Conservation (phyloP, 495 filamentous ascomycete species). For the Penicillium mononematosum region DNA sequence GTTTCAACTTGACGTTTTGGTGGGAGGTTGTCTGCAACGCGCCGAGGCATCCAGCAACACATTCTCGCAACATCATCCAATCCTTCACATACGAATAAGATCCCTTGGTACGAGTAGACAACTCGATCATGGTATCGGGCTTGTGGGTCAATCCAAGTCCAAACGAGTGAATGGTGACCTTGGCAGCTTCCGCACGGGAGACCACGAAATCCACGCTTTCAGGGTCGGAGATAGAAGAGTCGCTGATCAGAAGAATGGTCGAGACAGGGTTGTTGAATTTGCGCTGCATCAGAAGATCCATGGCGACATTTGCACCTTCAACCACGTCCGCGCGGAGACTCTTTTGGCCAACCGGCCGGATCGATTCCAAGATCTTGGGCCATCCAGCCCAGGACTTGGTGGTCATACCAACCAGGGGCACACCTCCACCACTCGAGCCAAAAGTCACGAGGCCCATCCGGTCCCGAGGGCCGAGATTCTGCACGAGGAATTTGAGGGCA, state of each 20-base stretch:
- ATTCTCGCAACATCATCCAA: conserved; percentile 99
- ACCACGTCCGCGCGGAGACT: conserved; percentile 95
- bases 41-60: conserved; percentile 90
- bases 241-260: conserved; percentile 95
- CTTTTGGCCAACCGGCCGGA: conserved; percentile 93
- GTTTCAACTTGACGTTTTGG: conserved; percentile 96
- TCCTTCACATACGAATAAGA: conserved; percentile 98
- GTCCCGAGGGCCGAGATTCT: conserved; percentile 87
- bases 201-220: conserved; percentile 98
- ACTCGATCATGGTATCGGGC: conserved; percentile 96
- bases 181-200: conserved; percentile 95
- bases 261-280: conserved; percentile 96
- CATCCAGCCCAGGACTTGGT: conserved; percentile 92
- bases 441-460: conserved; percentile 98
- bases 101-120: conserved; percentile 93
- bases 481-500: conserved; percentile 87
- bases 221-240: conserved; percentile 94
- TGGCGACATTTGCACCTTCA: conserved; percentile 96
- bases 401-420: conserved; percentile 96
- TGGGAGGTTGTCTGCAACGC: conserved; percentile 96
- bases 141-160: conserved; percentile 96
- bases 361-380: conserved; percentile 81
- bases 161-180: conserved; percentile 96
- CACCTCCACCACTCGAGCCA: conserved; percentile 89
- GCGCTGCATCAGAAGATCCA: conserved; percentile 98